Percentiles rank a stretch among this genome's conserved stretches.
phyloP scores from a whole-genome alignment of 73 alveolate genomes.

The Blepharisma stoltei region DNA sequence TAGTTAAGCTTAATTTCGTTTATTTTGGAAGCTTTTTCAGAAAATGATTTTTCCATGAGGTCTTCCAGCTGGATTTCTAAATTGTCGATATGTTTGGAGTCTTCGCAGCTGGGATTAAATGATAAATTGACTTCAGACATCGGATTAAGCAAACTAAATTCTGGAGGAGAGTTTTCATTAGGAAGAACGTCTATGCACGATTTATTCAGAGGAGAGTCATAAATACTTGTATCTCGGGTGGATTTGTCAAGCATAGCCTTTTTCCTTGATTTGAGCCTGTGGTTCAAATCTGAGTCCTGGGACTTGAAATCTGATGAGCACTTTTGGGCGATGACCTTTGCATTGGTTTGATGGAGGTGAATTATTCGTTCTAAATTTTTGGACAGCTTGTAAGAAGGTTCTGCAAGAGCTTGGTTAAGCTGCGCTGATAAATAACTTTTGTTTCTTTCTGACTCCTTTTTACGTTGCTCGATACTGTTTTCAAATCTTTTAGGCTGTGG shows the following conservation, averaged over 20 bases:
- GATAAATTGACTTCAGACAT: too few species aligned
- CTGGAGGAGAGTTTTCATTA: too few species aligned
- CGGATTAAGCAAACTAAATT: too few species aligned
- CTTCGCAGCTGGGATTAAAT: too few species aligned
- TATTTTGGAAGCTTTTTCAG: slow-evolving; percentile 17
- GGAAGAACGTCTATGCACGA: too few species aligned
- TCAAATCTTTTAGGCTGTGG: too few species aligned
- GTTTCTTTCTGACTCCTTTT: slow-evolving; percentile 1
- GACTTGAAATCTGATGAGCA: background rate
- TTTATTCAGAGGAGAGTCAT: too few species aligned
- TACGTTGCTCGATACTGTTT: background rate
- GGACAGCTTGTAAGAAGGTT: background rate
- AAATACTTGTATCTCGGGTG: too few species aligned
- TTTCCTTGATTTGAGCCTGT: background rate
- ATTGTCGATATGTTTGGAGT: too few species aligned
- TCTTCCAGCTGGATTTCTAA: background rate
- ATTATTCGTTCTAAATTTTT: background rate
- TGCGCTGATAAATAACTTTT: background rate
- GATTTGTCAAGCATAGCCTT: background rate
- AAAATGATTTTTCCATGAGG: background rate
- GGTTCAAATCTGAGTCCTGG: background rate
- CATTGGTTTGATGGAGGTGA: background rate
- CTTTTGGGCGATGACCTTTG: background rate
- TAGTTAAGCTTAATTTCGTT: background rate
- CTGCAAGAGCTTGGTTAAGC: background rate